Evolutionary conservation across 495 filamentous ascomycete genomes (phyloP).

Genomic region (Neurospora sp.): DNA sequence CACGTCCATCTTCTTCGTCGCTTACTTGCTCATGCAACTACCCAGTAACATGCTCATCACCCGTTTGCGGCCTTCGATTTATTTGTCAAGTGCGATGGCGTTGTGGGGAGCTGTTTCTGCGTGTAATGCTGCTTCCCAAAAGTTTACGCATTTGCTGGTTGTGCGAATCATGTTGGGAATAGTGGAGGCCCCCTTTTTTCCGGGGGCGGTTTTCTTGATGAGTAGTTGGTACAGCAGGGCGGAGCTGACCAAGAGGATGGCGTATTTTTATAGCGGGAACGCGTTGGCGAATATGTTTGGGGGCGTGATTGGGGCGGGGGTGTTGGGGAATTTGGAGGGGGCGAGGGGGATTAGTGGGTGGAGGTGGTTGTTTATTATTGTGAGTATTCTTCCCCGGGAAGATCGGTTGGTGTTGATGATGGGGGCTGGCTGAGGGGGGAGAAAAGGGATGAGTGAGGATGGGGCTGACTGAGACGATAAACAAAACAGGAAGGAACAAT

Average conservation of each 20-base stretch:
- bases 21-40: conserved; percentile 45
- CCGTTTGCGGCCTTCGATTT: conserved; percentile 35
- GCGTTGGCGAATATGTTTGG: conserved; percentile 49
- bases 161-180: conserved; percentile 57
- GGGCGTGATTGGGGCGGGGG: conserved; percentile 46
- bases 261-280: conserved; percentile 50
- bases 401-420: no score
- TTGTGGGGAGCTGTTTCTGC: conserved; percentile 54
- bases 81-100: conserved; percentile 43
- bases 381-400: no score
- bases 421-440: no score
- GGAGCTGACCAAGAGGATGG: conserved; percentile 39
- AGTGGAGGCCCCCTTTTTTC: conserved; percentile 46
- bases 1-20: conserved; percentile 48
- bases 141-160: conserved; percentile 44
- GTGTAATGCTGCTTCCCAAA: conserved; percentile 43
- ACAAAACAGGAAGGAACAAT: conserved; percentile 24
- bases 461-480: background rate
- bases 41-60: conserved; percentile 48
- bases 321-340: conserved; percentile 30
- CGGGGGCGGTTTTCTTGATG: conserved; percentile 39
- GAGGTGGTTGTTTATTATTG: conserved; percentile 24
- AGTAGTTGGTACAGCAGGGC: conserved; percentile 41
- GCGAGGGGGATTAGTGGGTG: conserved; percentile 31
- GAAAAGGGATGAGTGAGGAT: background rate